Evolutionary conservation across 495 filamentous ascomycete genomes (phyloP).

Genomic region (Platismatia glauca): DNA sequence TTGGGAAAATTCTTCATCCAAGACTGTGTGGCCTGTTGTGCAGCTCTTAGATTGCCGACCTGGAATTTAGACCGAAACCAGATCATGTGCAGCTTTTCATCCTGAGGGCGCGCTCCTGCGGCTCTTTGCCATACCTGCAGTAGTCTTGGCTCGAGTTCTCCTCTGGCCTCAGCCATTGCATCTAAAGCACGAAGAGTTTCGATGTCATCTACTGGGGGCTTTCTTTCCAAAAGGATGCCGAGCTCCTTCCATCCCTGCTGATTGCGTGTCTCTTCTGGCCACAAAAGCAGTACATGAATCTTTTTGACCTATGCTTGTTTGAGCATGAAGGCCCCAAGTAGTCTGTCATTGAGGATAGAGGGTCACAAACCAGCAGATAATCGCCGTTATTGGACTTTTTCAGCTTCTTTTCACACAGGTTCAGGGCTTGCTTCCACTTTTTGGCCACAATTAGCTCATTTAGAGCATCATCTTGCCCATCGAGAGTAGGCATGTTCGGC

Average conservation of each 20-base stretch:
- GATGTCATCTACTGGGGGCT: slow-evolving; percentile 42
- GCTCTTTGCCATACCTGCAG: slow-evolving; percentile 47
- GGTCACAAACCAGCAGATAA: slow-evolving; percentile 13
- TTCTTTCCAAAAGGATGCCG: slow-evolving; percentile 36
- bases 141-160: slow-evolving; percentile 28
- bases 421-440: slow-evolving; percentile 50
- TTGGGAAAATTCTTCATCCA: slow-evolving; percentile 51
- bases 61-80: slow-evolving; percentile 47
- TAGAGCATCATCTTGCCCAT: slow-evolving; percentile 50
- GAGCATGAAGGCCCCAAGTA: not conserved
- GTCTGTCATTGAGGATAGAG: not conserved
- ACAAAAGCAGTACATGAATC: slow-evolving; percentile 41
- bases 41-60: slow-evolving; percentile 45
- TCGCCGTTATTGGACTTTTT: slow-evolving; percentile 50
- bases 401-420: slow-evolving; percentile 50
- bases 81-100: slow-evolving; percentile 42
- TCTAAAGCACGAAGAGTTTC: slow-evolving; percentile 39
- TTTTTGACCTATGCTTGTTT: slow-evolving; percentile 39
- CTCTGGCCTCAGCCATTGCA: slow-evolving; percentile 33
- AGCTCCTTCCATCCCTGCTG: slow-evolving; percentile 41
- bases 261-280: slow-evolving; percentile 37
- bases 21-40: slow-evolving; percentile 36
- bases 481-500: slow-evolving; percentile 31
- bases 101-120: slow-evolving; percentile 41
- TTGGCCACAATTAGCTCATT: slow-evolving; percentile 49